phyloP scores from a whole-genome alignment of 2,329 filamentous ascomycete species.

The Bertia moriformis region DNA sequence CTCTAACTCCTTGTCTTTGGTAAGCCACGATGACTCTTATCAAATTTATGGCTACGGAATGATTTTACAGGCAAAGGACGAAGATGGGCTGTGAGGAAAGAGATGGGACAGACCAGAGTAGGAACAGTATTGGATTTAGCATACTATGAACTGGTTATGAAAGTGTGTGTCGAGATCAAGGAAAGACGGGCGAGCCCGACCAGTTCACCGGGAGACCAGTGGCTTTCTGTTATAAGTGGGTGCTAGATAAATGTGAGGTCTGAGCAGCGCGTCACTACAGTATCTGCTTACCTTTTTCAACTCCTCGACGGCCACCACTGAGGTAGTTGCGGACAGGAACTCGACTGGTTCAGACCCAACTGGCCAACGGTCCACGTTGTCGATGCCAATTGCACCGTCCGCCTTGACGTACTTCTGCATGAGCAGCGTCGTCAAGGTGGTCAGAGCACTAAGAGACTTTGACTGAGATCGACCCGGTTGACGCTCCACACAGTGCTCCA shows the following conservation, averaged over 20 bases:
- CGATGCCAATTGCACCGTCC: conserved; percentile 13
- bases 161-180: background rate
- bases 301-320: conserved; percentile 9
- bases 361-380: conserved; percentile 14
- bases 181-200: background rate
- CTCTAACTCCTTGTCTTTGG: too few species aligned
- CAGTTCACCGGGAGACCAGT: background rate
- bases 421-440: conserved; percentile 13
- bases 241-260: too few species aligned
- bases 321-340: conserved; percentile 15
- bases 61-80: too few species aligned
- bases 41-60: too few species aligned
- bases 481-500: conserved; percentile 2
- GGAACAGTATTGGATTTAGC: too few species aligned
- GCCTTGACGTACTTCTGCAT: conserved; percentile 19
- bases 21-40: too few species aligned
- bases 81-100: too few species aligned
- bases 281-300: conserved; percentile 12
- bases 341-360: conserved; percentile 10
- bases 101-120: too few species aligned
- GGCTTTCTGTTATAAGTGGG: background rate
- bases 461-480: conserved; percentile 1
- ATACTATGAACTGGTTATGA: too few species aligned
- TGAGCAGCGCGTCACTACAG: too few species aligned
- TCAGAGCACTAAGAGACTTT: conserved; percentile 9